Evolutionary conservation across 164 flowering plant genomes (phyloP).

Genomic region (Vitis amurensis): DNA sequence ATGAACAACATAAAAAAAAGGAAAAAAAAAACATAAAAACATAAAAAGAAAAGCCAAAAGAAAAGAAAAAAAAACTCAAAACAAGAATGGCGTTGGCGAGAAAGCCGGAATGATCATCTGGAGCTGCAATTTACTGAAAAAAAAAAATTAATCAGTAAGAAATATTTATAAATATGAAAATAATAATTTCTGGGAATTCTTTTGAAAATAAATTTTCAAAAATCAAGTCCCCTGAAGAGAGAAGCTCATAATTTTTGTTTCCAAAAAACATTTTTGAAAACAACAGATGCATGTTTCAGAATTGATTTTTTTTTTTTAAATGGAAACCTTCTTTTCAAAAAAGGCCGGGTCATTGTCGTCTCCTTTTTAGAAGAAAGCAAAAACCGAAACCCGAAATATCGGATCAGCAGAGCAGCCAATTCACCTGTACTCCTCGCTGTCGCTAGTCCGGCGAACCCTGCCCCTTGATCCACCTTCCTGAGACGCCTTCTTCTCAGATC

Average conservation of each 20-base stretch:
- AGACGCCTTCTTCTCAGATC: too few species aligned
- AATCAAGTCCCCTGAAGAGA: neutral
- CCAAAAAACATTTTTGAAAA: neutral
- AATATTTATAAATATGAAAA: too few species aligned
- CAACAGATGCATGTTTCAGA: neutral
- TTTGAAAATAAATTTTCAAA: too few species aligned
- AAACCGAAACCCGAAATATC: neutral
- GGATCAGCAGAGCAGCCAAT: neutral
- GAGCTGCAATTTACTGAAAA: neutral
- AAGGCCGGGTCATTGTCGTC: neutral
- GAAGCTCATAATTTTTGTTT: neutral
- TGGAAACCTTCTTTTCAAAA: too few species aligned
- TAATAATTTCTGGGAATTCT: too few species aligned
- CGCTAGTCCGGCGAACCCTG: too few species aligned
- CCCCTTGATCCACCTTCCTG: too few species aligned
- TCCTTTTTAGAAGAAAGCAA: neutral
- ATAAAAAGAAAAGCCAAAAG: neutral
- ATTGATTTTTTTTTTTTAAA: too few species aligned
- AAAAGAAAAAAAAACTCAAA: neutral
- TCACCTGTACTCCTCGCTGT: neutral
- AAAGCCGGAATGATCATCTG: neutral
- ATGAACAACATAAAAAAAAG: neutral
- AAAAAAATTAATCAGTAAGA: neutral
- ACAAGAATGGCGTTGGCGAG: slow-evolving; percentile 4
- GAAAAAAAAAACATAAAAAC: neutral